Percentiles rank a stretch among this genome's conserved stretches.
Evolutionary conservation across 2,329 filamentous ascomycete species (phyloP).

Genomic region (Arthrobotrys iridis): DNA sequence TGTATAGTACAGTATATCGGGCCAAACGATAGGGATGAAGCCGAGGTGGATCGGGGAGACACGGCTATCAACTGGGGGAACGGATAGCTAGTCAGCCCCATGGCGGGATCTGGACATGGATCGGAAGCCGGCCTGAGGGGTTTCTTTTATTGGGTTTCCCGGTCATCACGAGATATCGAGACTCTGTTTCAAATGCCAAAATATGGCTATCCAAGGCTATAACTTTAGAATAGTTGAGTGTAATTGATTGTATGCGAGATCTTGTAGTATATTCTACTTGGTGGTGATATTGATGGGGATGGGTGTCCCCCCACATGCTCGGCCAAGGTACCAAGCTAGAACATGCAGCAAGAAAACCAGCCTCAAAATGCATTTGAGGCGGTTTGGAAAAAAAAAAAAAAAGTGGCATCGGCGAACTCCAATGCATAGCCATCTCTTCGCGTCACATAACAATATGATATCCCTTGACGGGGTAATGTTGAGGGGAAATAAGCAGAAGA

Average conservation of each 20-base stretch:
- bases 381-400: neutral
- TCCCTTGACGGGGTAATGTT: slow-evolving; percentile 6
- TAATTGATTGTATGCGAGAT: too few relatives aligned
- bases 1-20: neutral
- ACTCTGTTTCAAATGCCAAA: neutral
- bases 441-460: too few relatives aligned
- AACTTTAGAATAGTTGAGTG: too few relatives aligned
- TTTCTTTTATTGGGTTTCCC: neutral
- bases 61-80: slow-evolving; percentile 22
- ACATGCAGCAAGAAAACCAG: too few relatives aligned
- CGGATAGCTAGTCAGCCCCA: neutral
- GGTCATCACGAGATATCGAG: slow-evolving; percentile 6
- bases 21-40: slow-evolving; percentile 27
- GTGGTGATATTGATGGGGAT: too few relatives aligned
- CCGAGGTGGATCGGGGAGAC: slow-evolving; percentile 39
- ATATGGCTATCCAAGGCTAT: too few relatives aligned
- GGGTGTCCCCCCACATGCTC: too few relatives aligned
- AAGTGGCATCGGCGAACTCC: slow-evolving; percentile 37
- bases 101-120: slow-evolving; percentile 24
- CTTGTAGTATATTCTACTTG: too few relatives aligned
- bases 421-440: too few relatives aligned
- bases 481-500: too few relatives aligned
- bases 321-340: too few relatives aligned
- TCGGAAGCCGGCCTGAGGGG: slow-evolving; percentile 34
- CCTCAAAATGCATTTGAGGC: too few relatives aligned